phyloP scores from a whole-genome alignment of 768 basidiomycete species.

The Lactifluus pinguis region DNA sequence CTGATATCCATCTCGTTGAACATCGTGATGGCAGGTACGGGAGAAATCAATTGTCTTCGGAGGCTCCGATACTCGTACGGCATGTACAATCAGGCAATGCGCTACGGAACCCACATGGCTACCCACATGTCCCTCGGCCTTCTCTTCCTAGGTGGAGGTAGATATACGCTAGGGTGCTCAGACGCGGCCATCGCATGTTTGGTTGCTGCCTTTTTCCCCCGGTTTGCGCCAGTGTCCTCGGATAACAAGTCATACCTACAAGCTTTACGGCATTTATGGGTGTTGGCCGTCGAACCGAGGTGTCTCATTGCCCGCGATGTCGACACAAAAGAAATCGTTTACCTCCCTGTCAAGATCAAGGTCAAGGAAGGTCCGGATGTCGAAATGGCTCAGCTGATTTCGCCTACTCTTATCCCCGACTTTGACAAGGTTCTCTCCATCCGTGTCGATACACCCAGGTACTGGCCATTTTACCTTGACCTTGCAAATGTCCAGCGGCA shows the following conservation, averaged over 20 bases:
- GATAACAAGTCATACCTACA: slow-evolving; percentile 91
- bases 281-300: slow-evolving; percentile 87
- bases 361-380: slow-evolving; percentile 54
- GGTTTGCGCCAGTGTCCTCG: slow-evolving; percentile 65
- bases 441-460: slow-evolving; percentile 86
- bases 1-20: slow-evolving; percentile 78
- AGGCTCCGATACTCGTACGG: slow-evolving; percentile 86
- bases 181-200: slow-evolving; percentile 87
- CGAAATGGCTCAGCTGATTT: slow-evolving; percentile 73
- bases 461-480: slow-evolving; percentile 89
- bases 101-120: slow-evolving; percentile 85
- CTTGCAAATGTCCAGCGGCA: slow-evolving; percentile 59
- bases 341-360: slow-evolving; percentile 84
- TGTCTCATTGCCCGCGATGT: slow-evolving; percentile 90
- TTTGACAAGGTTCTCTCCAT: slow-evolving; percentile 75
- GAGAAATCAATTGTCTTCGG: slow-evolving; percentile 83
- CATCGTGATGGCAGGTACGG: slow-evolving; percentile 97
- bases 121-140: slow-evolving; percentile 87
- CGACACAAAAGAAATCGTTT: slow-evolving; percentile 83
- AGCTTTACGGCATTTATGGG: slow-evolving; percentile 93
- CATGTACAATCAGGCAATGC: slow-evolving; percentile 60
- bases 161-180: slow-evolving; percentile 86
- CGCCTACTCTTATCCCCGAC: slow-evolving; percentile 89
- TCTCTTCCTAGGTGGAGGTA: slow-evolving; percentile 87
- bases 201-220: slow-evolving; percentile 86